Evolutionary conservation across 257 asterid species (phyloP), one percentile per base, ranked within the genome.

Genomic region (Orobanche coerulescens): DNA sequence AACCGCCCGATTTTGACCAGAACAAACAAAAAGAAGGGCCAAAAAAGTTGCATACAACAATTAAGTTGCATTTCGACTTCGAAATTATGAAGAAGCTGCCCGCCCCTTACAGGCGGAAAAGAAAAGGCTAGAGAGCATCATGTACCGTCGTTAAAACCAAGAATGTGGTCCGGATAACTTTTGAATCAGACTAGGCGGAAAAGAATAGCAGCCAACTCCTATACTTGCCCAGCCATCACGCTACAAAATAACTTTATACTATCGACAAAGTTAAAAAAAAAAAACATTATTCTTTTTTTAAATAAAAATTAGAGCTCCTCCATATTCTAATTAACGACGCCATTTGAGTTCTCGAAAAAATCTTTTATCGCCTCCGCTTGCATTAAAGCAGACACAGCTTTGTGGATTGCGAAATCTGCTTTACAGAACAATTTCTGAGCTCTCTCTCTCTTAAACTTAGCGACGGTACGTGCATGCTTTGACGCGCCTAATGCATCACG

Each of bases 391-490:
- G 71, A 71, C 60, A 65, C 90, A 57, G 98, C 96, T 77, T 81
- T 88, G 75, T 92, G 96, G 72, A 88, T 68, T 16, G 93, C 92
- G 42, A 78, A 37, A 69, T 92, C 96, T 58, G 98, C 98, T 67
- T 76, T 75, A 57, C 62, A 71, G 26, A 84, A 71, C 78, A 85
- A 65, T 71, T 76, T 88, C 40, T 78, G 86, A 24, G 98, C 98
- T 72, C 56, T 82, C 64, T 85, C 94, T 61, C 93, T 84, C 85
- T 87, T 92, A 49, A 85, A 75, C 79, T 80, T 92, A 5, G 96
- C 98, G 79, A 84, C 46, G 52, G 68, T 68, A 5, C 3, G 66
- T 2, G 96, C 93, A 55, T 73, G 85, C 67, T 68, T 74, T 18
- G 94, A 87, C 9, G 86, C 95, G 68, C 79, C 64, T 4, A 84